Evolutionary conservation across 106 monocot species (phyloP).

Genomic region (Agapanthus africanus): DNA sequence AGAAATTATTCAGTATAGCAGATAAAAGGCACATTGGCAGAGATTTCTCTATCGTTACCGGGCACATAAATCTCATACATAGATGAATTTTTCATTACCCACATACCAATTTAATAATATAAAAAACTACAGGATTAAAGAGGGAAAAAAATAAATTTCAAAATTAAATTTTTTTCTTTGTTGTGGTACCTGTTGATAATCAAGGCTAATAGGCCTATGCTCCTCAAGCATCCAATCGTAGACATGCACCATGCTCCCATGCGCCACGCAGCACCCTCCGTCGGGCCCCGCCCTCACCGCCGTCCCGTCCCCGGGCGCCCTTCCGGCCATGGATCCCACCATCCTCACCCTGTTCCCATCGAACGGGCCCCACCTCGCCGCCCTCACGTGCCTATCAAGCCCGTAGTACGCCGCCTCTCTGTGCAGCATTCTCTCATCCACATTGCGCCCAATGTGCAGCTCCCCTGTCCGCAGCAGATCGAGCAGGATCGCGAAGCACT

Average conservation of each 20-base stretch:
- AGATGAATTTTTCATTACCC: no score
- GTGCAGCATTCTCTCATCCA: conserved; percentile 52
- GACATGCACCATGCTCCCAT: conserved; percentile 72
- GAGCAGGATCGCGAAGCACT: conserved; percentile 64
- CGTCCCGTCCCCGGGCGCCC: conserved; percentile 78
- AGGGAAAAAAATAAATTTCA: no score
- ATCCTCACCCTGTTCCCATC: conserved; percentile 61
- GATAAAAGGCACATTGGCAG: no score
- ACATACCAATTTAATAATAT: no score
- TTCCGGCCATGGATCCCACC: conserved; percentile 39
- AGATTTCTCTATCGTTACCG: no score
- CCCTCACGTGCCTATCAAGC: conserved; percentile 62
- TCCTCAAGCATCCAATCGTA: conserved; percentile 84
- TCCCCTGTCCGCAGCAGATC: conserved; percentile 87
- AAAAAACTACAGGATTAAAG: no score
- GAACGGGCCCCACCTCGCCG: conserved; percentile 62
- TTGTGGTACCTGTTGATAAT: conserved; percentile 69
- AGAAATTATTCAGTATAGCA: no score
- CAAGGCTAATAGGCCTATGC: conserved; percentile 55
- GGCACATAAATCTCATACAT: no score
- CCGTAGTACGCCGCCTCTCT: conserved; percentile 79
- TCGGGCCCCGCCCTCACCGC: conserved; percentile 78
- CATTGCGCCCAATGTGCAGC: conserved; percentile 44
- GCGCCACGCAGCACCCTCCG: conserved; percentile 93
- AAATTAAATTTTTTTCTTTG: no score